These are phyloP conservation scores for Gryganskiella cystojenkinii DNA, from an alignment of 192 early-diverging fungal species.

Conservation along the genomic window DNA sequence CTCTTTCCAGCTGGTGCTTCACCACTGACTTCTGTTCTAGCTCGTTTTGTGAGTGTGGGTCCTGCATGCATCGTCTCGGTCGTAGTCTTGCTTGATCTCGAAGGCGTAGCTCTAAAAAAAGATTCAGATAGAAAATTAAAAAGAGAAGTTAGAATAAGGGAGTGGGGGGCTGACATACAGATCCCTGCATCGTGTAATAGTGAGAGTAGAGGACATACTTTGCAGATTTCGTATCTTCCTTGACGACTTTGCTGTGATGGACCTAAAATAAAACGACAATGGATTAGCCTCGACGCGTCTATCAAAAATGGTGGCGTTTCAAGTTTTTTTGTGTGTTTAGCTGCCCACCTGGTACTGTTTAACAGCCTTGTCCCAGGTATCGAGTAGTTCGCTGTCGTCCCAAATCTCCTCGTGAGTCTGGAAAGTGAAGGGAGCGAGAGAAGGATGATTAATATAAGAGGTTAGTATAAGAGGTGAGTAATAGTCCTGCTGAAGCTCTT, in stretches of 20 bases:
- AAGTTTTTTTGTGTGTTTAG: too few relatives aligned
- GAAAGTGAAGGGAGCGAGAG: not conserved
- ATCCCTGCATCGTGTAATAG: too few relatives aligned
- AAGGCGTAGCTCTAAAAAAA: not conserved
- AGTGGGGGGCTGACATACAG: too few relatives aligned
- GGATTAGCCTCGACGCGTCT: too few relatives aligned
- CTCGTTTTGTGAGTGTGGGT: too few relatives aligned
- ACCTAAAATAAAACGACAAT: too few relatives aligned
- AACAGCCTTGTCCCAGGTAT: constrained; percentile 70
- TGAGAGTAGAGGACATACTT: not conserved
- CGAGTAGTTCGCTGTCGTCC: constrained; percentile 72
- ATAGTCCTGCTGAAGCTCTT: not conserved
- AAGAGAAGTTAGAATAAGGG: not conserved
- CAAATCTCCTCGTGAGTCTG: constrained; percentile 59
- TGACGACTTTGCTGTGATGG: constrained; percentile 12
- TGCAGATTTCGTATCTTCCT: constrained; percentile 14
- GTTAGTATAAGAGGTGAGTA: too few relatives aligned
- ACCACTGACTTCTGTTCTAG: not conserved
- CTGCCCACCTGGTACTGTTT: constrained; percentile 61
- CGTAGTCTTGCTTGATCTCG: not conserved
- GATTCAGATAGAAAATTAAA: not conserved
- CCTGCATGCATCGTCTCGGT: too few relatives aligned
- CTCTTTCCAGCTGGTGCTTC: not conserved
- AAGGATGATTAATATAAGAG: not conserved
- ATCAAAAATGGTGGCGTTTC: too few relatives aligned